These are phyloP conservation scores for Saussurea involucrata DNA, from an alignment of 129 eudicot genomes.

Conservation along the genomic window DNA sequence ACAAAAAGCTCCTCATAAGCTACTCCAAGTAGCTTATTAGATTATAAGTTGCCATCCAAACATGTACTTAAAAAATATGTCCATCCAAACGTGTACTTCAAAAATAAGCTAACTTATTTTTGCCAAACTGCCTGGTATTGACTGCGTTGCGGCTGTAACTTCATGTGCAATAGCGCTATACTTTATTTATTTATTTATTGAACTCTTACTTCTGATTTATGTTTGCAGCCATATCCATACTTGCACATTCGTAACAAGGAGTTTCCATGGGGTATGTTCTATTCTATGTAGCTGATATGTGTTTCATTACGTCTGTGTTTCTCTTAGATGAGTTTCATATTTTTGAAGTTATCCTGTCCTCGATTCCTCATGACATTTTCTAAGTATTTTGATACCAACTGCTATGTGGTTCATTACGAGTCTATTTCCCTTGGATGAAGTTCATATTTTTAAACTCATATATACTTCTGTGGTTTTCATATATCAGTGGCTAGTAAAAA, in stretches of 20 bases:
- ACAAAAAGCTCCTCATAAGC: too few species aligned
- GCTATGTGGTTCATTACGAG: background rate
- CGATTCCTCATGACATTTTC: background rate
- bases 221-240: slow-evolving; percentile 64
- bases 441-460: background rate
- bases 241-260: slow-evolving; percentile 92
- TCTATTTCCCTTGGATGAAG: background rate
- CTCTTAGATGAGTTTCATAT: background rate
- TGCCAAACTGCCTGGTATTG: too few species aligned
- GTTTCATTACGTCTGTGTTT: background rate
- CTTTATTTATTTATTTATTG: background rate
- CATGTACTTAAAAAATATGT: too few species aligned
- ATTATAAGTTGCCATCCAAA: too few species aligned
- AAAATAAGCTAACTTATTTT: too few species aligned
- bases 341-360: background rate
- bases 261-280: slow-evolving; percentile 77
- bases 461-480: background rate
- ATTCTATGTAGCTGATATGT: background rate
- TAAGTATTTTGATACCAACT: background rate
- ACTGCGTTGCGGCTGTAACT: too few species aligned
- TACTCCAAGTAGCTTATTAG: too few species aligned
- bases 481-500: background rate
- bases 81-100: too few species aligned
- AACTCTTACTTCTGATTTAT: slow-evolving; percentile 6
- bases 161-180: background rate